phyloP scores from a whole-genome alignment of 306 rosid genomes.

The Prunus campanulata region DNA sequence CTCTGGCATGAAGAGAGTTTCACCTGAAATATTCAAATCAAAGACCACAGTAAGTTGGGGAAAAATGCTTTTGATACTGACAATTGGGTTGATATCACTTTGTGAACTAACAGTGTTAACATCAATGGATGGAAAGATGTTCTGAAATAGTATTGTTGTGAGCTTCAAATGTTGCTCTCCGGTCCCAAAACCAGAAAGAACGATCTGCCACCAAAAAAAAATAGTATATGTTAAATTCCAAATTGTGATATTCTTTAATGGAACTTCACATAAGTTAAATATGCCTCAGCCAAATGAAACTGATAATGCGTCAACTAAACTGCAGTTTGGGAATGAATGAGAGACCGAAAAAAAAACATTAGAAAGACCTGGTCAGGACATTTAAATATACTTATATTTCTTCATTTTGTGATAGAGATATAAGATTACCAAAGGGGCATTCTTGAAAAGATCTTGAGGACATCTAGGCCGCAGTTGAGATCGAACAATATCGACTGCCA shows the following conservation, averaged over 20 bases:
- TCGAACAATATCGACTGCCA: conserved; percentile 70
- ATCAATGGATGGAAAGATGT: conserved; percentile 91
- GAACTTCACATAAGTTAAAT: not conserved
- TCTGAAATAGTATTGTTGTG: conserved; percentile 81
- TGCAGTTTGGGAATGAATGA: not conserved
- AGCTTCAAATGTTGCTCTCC: conserved; percentile 75
- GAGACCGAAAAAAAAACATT: too few species aligned
- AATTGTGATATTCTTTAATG: not conserved
- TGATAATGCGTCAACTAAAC: not conserved
- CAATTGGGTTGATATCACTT: not conserved
- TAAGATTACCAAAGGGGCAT: conserved; percentile 77
- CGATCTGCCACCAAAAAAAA: conserved; percentile 54
- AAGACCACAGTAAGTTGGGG: conserved; percentile 15
- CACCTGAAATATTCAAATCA: conserved; percentile 51
- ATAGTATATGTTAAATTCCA: not conserved
- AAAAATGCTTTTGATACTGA: not conserved
- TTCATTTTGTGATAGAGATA: not conserved
- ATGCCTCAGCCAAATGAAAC: not conserved
- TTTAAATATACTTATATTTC: not conserved
- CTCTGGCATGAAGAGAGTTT: conserved; percentile 94
- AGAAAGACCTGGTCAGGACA: not conserved
- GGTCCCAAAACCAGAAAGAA: conserved; percentile 86
- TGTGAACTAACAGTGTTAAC: conserved; percentile 78
- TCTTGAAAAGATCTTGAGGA: conserved; percentile 85
- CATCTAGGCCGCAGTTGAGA: conserved; percentile 88